Conservation (phyloP, 1,284 basidiomycete genomes). For the Pyrrhoderma noxium region DNA sequence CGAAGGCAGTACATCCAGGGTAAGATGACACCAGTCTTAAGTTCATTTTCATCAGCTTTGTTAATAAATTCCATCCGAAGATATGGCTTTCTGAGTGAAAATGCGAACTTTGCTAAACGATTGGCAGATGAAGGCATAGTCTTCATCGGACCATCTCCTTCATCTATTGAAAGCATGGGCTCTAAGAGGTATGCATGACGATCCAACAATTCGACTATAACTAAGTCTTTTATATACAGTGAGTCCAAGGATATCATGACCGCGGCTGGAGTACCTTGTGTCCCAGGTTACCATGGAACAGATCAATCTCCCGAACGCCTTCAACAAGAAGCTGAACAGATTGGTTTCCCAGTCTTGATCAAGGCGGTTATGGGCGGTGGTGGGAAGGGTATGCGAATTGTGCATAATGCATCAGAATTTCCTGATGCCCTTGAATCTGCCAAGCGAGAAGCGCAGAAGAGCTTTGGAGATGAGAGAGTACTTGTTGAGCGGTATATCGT, state of each 20-base stretch:
- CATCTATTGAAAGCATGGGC: constrained; percentile 91
- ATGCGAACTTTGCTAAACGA: constrained; percentile 81
- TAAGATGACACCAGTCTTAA: constrained; percentile 25
- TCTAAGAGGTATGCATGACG: constrained; percentile 63
- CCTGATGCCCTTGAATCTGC: constrained; percentile 76
- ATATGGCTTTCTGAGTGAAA: constrained; percentile 92
- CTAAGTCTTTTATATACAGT: constrained; percentile 30
- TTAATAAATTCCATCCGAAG: constrained; percentile 29
- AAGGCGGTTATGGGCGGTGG: constrained; percentile 96
- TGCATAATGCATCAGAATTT: constrained; percentile 59
- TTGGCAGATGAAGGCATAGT: constrained; percentile 86
- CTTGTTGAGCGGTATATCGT: constrained; percentile 84
- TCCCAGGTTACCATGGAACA: constrained; percentile 82
- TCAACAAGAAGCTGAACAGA: constrained; percentile 60
- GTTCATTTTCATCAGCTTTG: background rate
- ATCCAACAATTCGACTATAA: background rate
- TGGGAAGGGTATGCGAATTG: constrained; percentile 94
- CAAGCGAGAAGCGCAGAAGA: constrained; percentile 79
- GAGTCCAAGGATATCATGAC: constrained; percentile 90
- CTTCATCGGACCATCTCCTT: constrained; percentile 92
- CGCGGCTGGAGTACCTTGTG: constrained; percentile 88
- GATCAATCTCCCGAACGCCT: constrained; percentile 66
- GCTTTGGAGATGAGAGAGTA: constrained; percentile 82
- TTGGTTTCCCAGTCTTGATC: constrained; percentile 90
- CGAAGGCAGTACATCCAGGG: constrained; percentile 76